Base-by-base conservation (phyloP, 2,329 filamentous ascomycete genomes). In the Claviceps africana region DNA sequence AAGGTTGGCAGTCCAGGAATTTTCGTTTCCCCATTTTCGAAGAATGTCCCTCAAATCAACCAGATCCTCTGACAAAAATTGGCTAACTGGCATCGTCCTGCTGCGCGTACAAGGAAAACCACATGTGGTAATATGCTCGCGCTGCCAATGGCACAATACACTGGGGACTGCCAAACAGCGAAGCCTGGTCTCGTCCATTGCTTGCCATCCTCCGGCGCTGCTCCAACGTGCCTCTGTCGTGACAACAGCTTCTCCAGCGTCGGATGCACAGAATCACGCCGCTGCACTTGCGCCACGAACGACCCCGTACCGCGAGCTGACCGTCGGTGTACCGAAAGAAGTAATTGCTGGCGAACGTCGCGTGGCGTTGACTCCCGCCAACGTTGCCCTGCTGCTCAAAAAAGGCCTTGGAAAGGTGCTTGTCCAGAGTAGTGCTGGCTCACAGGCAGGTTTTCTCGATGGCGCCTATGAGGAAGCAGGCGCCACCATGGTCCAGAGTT, bases 321-420 rank as follows among this genome's bases (percentile, higher is more conserved):
- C 81, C 4, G 81, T 95, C 47, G 88, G 88, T 53, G 79, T 93
- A 4, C 88, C 88, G 15, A 80, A 78, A 53, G 89, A 95, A 67
- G 84, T 79, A n/a, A 88, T 78, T 60, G 78, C 82, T 1, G 80
- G 83, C 53, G 89, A 95, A 70, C 82, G 85, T 43, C 85, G 89
- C 49, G 88, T 95, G 15, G 87, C 89, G 31, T 76, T 95, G 52
- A 91, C 87, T 0, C 89, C 89, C 1, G 81, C 86, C 57, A 95
- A 95, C 70, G 86, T 89, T 17, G 78, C 83, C 2, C 71, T 94
- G 1, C 71, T 95, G 1, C 78, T 90, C 56, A 94, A 94, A 66
- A 95, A 94, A 66, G 89, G 88, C 35, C 93, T 88, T 65, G 76
- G 75, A 35, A 80, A 81, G 56, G 79, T 95, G 25, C 70, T 95